Conservation (phyloP, 495 filamentous ascomycete genomes). For the Neurospora sp. region DNA sequence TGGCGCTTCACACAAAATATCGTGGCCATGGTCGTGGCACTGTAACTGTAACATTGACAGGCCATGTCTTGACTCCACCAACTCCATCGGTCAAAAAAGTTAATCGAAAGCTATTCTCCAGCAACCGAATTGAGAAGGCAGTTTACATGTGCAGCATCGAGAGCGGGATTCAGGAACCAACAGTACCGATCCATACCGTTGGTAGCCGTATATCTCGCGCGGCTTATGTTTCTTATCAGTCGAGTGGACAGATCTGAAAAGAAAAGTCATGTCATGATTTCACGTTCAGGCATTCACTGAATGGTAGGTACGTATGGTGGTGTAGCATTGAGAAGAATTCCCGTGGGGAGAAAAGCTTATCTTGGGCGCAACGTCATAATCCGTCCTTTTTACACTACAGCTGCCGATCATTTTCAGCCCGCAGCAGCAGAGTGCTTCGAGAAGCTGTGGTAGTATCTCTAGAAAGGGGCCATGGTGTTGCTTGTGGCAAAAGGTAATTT, state of each 20-base stretch:
- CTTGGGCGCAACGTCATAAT: neutral
- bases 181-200: neutral
- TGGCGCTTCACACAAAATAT: neutral
- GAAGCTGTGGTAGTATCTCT: neutral
- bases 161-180: neutral
- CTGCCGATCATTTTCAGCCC: neutral
- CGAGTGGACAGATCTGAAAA: neutral
- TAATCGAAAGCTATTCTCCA: neutral
- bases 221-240: neutral
- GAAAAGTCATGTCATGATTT: neutral
- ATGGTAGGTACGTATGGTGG: neutral
- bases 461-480: neutral
- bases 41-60: neutral
- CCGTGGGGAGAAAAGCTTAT: neutral
- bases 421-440: neutral
- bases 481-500: neutral
- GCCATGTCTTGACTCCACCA: neutral
- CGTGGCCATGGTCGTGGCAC: neutral
- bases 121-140: neutral
- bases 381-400: neutral
- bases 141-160: neutral
- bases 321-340: neutral
- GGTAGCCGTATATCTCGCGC: neutral
- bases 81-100: neutral
- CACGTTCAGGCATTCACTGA: neutral